Conservation (phyloP, 2,329 filamentous ascomycete genomes). For the Elsinoe australis region DNA sequence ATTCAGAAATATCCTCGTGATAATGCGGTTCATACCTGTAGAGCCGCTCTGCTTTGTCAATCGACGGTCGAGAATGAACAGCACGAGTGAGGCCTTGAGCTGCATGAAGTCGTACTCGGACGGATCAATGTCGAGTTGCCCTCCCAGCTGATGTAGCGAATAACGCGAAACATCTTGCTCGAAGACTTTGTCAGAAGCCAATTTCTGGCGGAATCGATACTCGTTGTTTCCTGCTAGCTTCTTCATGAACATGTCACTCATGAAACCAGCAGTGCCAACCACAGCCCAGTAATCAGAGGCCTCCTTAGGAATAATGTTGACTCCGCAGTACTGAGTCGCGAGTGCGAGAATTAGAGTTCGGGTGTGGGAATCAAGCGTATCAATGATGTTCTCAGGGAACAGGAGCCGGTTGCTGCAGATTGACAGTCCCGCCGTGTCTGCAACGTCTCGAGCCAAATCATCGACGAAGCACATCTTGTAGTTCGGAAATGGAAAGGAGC, state of each 20-base stretch:
- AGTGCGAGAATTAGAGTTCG: constrained; percentile 74
- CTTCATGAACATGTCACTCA: constrained; percentile 89
- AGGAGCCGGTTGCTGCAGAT: constrained; percentile 81
- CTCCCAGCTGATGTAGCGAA: constrained; percentile 72
- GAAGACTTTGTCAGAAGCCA: constrained; percentile 71
- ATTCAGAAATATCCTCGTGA: constrained; percentile 77
- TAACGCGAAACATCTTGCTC: constrained; percentile 75
- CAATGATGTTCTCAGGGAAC: constrained; percentile 76
- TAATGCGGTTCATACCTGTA: constrained; percentile 72
- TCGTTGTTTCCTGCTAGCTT: constrained; percentile 90
- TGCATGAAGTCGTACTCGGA: constrained; percentile 87
- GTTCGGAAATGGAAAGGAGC: constrained; percentile 81
- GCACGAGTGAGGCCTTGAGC: constrained; percentile 79
- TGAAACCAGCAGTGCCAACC: constrained; percentile 84
- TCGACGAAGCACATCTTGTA: constrained; percentile 95
- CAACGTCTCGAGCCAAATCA: constrained; percentile 68
- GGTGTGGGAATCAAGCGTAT: constrained; percentile 74
- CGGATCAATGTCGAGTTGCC: constrained; percentile 67
- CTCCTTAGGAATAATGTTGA: constrained; percentile 80
- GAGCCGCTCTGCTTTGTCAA: constrained; percentile 82
- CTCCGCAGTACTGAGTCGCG: constrained; percentile 87
- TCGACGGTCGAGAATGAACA: constrained; percentile 88
- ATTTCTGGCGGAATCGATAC: constrained; percentile 83
- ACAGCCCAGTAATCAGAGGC: constrained; percentile 81
- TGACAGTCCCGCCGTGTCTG: constrained; percentile 72